A percentile compares a stretch with the other conserved stretches of the same genome.
phyloP scores from a whole-genome alignment of 2,329 filamentous ascomycete genomes.

The Phyllosticta citribraziliensis region DNA sequence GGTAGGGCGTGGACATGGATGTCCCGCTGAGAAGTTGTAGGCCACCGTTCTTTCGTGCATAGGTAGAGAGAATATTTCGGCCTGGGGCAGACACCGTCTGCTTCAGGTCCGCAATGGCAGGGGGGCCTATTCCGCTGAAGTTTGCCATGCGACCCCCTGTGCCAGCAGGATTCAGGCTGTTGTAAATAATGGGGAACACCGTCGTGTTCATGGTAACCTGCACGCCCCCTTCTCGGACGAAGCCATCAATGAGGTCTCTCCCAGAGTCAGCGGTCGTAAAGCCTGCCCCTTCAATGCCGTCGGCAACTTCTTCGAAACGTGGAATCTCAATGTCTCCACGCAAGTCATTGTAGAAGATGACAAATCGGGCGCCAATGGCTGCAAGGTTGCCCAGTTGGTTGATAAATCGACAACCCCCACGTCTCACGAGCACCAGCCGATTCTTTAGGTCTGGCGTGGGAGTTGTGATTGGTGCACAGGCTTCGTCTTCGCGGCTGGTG shows the following conservation, averaged over 20 bases:
- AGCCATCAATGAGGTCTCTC: neutral
- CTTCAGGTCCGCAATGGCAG: neutral
- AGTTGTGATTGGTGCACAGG: neutral
- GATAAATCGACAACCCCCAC: neutral
- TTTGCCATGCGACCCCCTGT: neutral
- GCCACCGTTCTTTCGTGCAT: neutral
- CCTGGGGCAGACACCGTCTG: neutral
- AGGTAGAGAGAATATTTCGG: neutral
- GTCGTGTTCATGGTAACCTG: constrained; percentile 1
- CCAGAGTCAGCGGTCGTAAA: neutral
- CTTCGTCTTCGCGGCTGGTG: neutral
- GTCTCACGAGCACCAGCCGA: neutral
- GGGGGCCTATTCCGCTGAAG: neutral
- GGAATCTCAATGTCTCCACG: neutral
- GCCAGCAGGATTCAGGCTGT: neutral
- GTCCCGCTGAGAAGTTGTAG: neutral
- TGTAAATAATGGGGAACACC: neutral
- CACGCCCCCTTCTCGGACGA: neutral
- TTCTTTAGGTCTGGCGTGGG: neutral
- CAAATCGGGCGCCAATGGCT: neutral
- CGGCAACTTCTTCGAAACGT: neutral
- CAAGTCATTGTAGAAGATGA: neutral
- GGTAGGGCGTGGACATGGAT: neutral
- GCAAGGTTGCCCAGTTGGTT: neutral
- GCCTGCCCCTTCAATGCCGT: neutral